A percentile compares a stretch with the other conserved stretches of the same genome.
phyloP scores from a whole-genome alignment of 208 protist species.

The Leishmania major region DNA sequence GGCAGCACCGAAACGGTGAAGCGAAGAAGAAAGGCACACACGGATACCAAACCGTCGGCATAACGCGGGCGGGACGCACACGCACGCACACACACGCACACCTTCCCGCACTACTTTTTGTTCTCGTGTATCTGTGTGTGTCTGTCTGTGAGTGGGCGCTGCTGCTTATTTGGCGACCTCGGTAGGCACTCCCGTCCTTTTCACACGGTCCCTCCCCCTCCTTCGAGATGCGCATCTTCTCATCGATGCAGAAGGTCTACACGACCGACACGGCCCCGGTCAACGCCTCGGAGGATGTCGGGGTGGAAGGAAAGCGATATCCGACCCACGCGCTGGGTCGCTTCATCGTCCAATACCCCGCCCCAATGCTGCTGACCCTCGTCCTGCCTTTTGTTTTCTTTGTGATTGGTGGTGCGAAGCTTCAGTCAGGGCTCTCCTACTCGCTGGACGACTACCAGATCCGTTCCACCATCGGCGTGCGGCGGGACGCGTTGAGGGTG shows the following conservation, averaged over 20 bases:
- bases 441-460: constrained; percentile 52
- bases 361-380: constrained; percentile 28
- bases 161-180: not conserved
- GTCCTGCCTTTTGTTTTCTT: constrained; percentile 41
- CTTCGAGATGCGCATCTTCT: constrained; percentile 4
- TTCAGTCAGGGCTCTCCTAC: constrained; percentile 23
- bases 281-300: constrained; percentile 36
- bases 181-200: not conserved
- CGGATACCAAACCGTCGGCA: not conserved
- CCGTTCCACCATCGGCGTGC: constrained; percentile 19
- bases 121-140: not conserved
- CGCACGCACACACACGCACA: not conserved
- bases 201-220: not conserved
- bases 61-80: not conserved
- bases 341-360: constrained; percentile 27
- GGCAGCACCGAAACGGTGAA: not conserved
- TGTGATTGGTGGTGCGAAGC: constrained; percentile 32
- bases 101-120: not conserved
- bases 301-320: constrained; percentile 54
- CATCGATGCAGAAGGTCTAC: constrained; percentile 39
- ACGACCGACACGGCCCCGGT: constrained; percentile 35
- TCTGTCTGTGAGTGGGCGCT: not conserved
- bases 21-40: not conserved
- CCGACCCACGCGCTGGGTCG: constrained; percentile 33
- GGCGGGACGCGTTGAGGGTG: constrained; percentile 17